Conservation (phyloP, 352 stramenopile genomes). For the Phytophthora constricta region DNA sequence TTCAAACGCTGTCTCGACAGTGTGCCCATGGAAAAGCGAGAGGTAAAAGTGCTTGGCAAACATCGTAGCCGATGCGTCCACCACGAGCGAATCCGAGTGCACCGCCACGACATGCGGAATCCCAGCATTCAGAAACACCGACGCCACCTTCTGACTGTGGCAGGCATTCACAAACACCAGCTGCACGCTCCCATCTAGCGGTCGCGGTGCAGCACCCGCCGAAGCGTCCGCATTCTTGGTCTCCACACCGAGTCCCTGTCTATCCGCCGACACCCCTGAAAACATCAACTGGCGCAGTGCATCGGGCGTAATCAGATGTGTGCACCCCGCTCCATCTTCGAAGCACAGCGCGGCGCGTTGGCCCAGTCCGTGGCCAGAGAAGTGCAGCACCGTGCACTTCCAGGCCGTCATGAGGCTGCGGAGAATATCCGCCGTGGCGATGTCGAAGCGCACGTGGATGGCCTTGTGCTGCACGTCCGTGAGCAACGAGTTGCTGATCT, state of each 20-base stretch:
- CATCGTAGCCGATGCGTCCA: slow-evolving; percentile 79
- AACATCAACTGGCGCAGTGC: slow-evolving; percentile 74
- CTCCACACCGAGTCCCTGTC: slow-evolving; percentile 28
- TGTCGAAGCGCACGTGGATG: slow-evolving; percentile 82
- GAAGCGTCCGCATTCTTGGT: slow-evolving; percentile 6
- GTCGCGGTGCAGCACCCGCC: slow-evolving; percentile 12
- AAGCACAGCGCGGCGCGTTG: slow-evolving; percentile 78
- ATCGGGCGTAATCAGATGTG: slow-evolving; percentile 77
- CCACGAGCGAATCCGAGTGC: slow-evolving; percentile 78
- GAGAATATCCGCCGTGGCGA: slow-evolving; percentile 78
- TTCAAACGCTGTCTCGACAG: slow-evolving; percentile 73
- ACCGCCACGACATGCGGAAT: slow-evolving; percentile 92
- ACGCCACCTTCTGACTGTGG: slow-evolving; percentile 87
- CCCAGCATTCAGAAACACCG: slow-evolving; percentile 88
- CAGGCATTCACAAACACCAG: slow-evolving; percentile 89
- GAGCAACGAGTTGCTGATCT: slow-evolving; percentile 74
- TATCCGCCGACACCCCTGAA: slow-evolving; percentile 35
- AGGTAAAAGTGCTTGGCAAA: slow-evolving; percentile 90
- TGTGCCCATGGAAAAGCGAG: slow-evolving; percentile 77
- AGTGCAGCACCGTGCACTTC: slow-evolving; percentile 79
- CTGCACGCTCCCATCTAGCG: slow-evolving; percentile 47
- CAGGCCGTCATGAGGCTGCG: slow-evolving; percentile 80
- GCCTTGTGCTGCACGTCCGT: slow-evolving; percentile 76
- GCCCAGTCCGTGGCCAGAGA: slow-evolving; percentile 78
- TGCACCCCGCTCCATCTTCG: slow-evolving; percentile 76